Evolutionary conservation across 2,329 filamentous ascomycete species (phyloP).

Genomic region (Aspergillus carbonarius): DNA sequence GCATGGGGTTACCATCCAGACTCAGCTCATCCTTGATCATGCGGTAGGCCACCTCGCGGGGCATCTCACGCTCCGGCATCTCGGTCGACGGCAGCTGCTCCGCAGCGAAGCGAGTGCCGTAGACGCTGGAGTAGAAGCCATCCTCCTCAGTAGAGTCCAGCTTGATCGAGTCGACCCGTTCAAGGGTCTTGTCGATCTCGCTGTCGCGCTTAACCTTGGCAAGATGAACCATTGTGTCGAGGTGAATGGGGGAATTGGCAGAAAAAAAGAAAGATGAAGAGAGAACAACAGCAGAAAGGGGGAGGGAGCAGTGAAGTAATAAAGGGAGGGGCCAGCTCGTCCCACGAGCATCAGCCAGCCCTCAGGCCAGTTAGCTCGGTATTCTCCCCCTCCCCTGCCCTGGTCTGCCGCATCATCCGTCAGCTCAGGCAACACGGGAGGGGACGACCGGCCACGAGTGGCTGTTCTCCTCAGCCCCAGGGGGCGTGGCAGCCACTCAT

Average conservation of each 20-base stretch:
- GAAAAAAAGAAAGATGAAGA: background rate
- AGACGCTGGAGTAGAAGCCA: conserved; percentile 72
- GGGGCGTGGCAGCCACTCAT: conserved; percentile 1
- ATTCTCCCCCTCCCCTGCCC: background rate
- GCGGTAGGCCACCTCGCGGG: conserved; percentile 85
- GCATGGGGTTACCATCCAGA: conserved; percentile 85
- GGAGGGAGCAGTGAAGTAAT: background rate
- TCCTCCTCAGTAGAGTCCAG: conserved; percentile 47
- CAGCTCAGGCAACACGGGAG: conserved; percentile 5
- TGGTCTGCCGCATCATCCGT: background rate
- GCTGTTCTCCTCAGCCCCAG: conserved; percentile 5
- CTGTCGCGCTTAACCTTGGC: conserved; percentile 38
- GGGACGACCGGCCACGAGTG: background rate
- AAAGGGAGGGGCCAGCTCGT: background rate
- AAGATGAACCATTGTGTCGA: conserved; percentile 42
- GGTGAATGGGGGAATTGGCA: background rate
- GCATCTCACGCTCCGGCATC: conserved; percentile 91
- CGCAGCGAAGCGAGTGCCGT: conserved; percentile 80
- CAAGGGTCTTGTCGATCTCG: conserved; percentile 34
- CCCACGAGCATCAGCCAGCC: background rate
- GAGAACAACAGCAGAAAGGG: background rate
- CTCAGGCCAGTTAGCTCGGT: background rate
- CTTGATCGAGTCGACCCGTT: conserved; percentile 49
- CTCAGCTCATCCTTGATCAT: conserved; percentile 96
- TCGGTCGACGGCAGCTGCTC: conserved; percentile 76